These are phyloP conservation scores for Osmozyma mogii DNA, from an alignment of 805 yeast species.

Conservation along the genomic window DNA sequence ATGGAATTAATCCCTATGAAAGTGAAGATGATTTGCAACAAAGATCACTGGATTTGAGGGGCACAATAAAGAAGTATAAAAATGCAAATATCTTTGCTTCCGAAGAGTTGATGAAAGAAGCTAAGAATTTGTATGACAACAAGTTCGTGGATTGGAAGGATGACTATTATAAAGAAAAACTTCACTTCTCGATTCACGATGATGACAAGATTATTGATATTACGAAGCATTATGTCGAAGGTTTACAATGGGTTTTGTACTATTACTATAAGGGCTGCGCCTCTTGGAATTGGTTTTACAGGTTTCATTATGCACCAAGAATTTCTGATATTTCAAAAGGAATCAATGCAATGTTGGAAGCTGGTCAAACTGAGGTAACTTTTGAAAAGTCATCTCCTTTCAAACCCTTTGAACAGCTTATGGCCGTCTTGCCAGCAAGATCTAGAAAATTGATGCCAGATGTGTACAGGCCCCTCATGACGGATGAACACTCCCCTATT, in stretches of 20 bases:
- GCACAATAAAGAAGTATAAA: constrained; percentile 56
- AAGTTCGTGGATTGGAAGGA: constrained; percentile 81
- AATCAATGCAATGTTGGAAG: constrained; percentile 42
- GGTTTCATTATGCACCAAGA: constrained; percentile 89
- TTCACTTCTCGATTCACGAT: constrained; percentile 59
- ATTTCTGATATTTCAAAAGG: constrained; percentile 81
- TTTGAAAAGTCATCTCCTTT: constrained; percentile 75
- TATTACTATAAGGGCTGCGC: constrained; percentile 88
- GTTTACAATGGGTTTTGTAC: constrained; percentile 92
- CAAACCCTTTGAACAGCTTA: constrained; percentile 88
- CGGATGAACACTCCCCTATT: constrained; percentile 78
- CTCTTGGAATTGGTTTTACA: constrained; percentile 94
- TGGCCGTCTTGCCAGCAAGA: constrained; percentile 96
- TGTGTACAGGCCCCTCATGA: constrained; percentile 75
- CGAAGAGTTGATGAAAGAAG: constrained; percentile 39
- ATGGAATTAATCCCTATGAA: constrained; percentile 64
- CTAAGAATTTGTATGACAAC: constrained; percentile 56
- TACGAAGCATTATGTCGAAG: constrained; percentile 81
- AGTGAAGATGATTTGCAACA: constrained; percentile 55
- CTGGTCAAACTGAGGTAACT: constrained; percentile 27
- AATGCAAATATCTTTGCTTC: constrained; percentile 56
- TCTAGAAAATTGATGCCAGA: constrained; percentile 73
- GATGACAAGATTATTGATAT: constrained; percentile 52
- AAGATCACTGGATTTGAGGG: constrained; percentile 44
- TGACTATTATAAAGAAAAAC: constrained; percentile 74